Percentiles rank a stretch among this genome's conserved stretches.
Conservation (phyloP, 805 yeast genomes). For the Candida arabinofermentans region DNA sequence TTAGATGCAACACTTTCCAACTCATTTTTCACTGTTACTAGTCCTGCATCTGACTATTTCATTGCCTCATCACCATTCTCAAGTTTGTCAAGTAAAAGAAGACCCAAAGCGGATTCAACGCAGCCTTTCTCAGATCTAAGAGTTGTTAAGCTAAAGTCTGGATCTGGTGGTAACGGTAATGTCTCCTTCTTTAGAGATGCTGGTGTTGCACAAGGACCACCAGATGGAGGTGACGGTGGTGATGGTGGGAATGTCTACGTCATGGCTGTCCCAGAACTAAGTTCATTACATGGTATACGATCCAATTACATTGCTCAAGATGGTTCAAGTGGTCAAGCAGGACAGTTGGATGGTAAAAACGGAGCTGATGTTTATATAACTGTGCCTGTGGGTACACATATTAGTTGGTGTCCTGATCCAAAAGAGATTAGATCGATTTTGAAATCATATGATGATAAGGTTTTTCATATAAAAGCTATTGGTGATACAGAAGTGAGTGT, state of each 20-base stretch:
- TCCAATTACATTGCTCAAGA: slow-evolving; percentile 65
- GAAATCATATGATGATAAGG: slow-evolving; percentile 15
- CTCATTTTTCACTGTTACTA: slow-evolving; percentile 25
- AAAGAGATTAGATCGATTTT: slow-evolving; percentile 30
- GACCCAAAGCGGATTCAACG: slow-evolving; percentile 41
- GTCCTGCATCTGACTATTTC: slow-evolving; percentile 30
- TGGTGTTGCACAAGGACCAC: slow-evolving; percentile 83
- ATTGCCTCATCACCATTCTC: slow-evolving; percentile 39
- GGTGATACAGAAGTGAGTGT: slow-evolving; percentile 15
- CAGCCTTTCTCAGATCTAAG: slow-evolving; percentile 59
- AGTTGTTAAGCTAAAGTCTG: slow-evolving; percentile 64
- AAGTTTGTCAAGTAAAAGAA: slow-evolving; percentile 28
- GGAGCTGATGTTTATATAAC: slow-evolving; percentile 78
- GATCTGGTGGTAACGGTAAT: slow-evolving; percentile 85
- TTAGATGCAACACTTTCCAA: slow-evolving; percentile 3
- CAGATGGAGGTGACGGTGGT: slow-evolving; percentile 99
- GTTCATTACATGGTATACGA: slow-evolving; percentile 66
- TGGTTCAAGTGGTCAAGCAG: slow-evolving; percentile 68
- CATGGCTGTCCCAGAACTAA: slow-evolving; percentile 69
- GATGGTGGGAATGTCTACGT: slow-evolving; percentile 84
- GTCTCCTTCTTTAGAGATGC: slow-evolving; percentile 87
- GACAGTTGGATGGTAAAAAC: slow-evolving; percentile 80
- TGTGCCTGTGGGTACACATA: slow-evolving; percentile 89
- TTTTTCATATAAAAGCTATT: slow-evolving; percentile 27
- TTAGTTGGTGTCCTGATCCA: slow-evolving; percentile 84